These are phyloP conservation scores for Colletotrichum somersetense DNA, from an alignment of 2,329 filamentous ascomycete species.

Conservation along the genomic window DNA sequence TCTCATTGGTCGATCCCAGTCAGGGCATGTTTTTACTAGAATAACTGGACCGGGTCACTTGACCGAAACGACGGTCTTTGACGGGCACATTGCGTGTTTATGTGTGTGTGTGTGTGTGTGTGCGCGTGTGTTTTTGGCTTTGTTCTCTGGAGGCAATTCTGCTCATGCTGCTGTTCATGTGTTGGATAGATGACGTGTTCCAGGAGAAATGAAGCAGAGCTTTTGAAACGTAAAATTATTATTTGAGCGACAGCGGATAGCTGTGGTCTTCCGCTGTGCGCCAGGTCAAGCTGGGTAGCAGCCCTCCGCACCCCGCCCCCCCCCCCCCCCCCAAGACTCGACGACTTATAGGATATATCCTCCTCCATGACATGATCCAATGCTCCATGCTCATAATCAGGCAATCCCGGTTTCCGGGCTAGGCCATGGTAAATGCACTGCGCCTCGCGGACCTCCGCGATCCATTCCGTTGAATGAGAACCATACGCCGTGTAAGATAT, in stretches of 20 bases:
- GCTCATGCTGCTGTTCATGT: no score
- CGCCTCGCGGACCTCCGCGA: not conserved
- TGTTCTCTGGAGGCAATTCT: no score
- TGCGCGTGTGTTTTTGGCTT: no score
- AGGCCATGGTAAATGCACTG: not conserved
- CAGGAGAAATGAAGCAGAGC: not conserved
- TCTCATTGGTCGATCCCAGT: no score
- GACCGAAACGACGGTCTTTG: not conserved
- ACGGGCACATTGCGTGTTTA: not conserved
- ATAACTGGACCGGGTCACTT: not conserved
- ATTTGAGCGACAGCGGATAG: not conserved
- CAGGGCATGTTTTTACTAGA: no score
- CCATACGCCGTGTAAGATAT: conserved; percentile 14
- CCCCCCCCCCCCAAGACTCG: not conserved
- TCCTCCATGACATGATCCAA: conserved; percentile 9
- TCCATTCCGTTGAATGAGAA: not conserved
- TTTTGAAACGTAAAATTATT: conserved; percentile 15
- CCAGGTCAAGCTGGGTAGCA: not conserved
- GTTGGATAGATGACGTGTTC: not conserved
- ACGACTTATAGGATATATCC: conserved; percentile 38
- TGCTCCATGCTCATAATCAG: conserved; percentile 13
- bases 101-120: no score
- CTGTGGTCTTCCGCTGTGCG: not conserved
- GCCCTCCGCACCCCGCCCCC: no score
- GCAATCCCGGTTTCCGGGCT: not conserved